Evolutionary conservation across 106 monocot genomes (phyloP).

Genomic region (Dioscorea alata): DNA sequence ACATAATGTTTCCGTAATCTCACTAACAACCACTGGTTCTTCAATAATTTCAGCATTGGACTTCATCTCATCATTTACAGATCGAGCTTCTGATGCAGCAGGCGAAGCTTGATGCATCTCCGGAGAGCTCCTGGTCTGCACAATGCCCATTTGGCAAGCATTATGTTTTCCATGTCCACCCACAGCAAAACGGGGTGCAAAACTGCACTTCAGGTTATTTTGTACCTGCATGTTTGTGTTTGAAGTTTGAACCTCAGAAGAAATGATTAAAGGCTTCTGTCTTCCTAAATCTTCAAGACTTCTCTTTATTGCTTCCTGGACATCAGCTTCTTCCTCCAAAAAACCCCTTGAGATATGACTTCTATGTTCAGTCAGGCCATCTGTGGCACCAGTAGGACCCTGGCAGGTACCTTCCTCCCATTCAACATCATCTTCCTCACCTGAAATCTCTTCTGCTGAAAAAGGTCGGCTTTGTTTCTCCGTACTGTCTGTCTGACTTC

Average conservation of each 20-base stretch:
- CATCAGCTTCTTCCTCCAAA: constrained; percentile 75
- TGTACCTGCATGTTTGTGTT: constrained; percentile 4
- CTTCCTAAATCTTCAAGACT: constrained; percentile 64
- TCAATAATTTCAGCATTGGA: too few relatives aligned
- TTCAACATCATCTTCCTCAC: constrained; percentile 47
- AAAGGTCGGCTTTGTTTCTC: constrained; percentile 11
- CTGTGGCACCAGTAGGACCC: constrained; percentile 19
- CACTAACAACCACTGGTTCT: constrained; percentile 3
- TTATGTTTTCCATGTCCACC: neutral
- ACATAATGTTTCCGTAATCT: constrained; percentile 3
- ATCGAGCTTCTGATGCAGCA: neutral
- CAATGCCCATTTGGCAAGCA: constrained; percentile 1
- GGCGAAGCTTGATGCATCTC: constrained; percentile 3
- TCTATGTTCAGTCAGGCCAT: constrained; percentile 10
- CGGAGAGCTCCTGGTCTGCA: constrained; percentile 11
- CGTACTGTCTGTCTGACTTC: constrained; percentile 2
- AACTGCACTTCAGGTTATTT: constrained; percentile 1
- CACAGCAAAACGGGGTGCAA: neutral
- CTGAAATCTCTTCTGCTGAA: constrained; percentile 13
- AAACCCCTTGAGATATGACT: constrained; percentile 45
- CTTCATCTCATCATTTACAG: constrained; percentile 3
- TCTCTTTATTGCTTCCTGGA: constrained; percentile 89
- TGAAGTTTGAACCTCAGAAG: neutral
- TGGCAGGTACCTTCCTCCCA: constrained; percentile 63
- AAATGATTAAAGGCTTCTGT: constrained; percentile 12